Evolutionary conservation across 805 yeast species (phyloP).

Genomic region (Yarrowia phangngaensis): DNA sequence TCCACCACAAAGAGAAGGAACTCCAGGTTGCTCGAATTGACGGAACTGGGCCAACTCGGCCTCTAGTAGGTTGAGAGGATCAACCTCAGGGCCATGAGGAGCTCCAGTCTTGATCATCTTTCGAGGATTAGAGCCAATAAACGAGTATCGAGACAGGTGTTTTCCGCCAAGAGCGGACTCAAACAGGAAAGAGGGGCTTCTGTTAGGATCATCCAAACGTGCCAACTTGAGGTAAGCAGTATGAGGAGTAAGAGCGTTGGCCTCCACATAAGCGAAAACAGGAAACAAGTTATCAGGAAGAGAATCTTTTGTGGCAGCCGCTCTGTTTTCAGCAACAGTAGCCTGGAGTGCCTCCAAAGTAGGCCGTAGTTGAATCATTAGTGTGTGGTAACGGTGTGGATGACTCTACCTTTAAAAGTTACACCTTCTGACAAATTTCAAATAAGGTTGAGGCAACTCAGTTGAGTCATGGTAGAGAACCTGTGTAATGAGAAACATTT

Average conservation of each 20-base stretch:
- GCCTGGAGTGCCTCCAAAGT: constrained; percentile 23
- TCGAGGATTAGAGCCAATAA: constrained; percentile 81
- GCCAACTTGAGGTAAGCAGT: constrained; percentile 84
- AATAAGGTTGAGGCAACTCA: too few relatives aligned
- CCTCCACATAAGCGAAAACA: constrained; percentile 65
- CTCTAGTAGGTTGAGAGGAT: constrained; percentile 75
- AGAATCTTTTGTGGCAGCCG: constrained; percentile 7
- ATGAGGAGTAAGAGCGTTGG: constrained; percentile 83
- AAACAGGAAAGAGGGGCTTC: constrained; percentile 59
- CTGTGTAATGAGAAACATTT: too few relatives aligned
- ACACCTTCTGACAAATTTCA: constrained; percentile 21
- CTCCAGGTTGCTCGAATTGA: constrained; percentile 51
- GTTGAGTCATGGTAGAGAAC: too few relatives aligned
- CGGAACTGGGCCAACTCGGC: constrained; percentile 59
- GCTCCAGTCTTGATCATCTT: constrained; percentile 83
- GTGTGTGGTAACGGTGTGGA: neutral
- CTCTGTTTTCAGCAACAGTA: constrained; percentile 14
- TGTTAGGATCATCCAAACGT: constrained; percentile 46
- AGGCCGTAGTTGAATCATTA: constrained; percentile 25
- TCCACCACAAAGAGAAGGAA: constrained; percentile 89
- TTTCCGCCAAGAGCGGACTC: constrained; percentile 91
- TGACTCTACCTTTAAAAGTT: constrained; percentile 24
- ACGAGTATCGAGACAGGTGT: constrained; percentile 82
- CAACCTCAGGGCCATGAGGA: constrained; percentile 57
- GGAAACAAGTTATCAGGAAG: constrained; percentile 62